Percentiles rank a stretch among this genome's conserved stretches.
These are phyloP conservation scores for Wickerhamiella bombiphila DNA, from an alignment of 805 yeast species.

Conservation along the genomic window DNA sequence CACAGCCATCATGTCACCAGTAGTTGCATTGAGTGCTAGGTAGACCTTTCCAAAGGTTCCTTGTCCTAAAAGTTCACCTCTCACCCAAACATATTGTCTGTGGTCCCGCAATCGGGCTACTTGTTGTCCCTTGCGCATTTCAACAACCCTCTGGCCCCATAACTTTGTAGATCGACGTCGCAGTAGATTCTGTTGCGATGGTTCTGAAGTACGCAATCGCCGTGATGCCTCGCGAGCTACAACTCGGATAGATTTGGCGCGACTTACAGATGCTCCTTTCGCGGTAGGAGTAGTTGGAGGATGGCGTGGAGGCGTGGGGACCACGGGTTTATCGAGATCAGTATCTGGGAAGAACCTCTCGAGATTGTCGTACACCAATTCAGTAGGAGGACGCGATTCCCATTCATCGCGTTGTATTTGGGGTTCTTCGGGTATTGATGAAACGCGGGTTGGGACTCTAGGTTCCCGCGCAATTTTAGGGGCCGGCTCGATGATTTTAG, in stretches of 20 bases:
- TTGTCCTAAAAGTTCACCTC: conserved; percentile 90
- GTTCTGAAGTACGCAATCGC: conserved; percentile 25
- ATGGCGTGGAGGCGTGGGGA: conserved; percentile 20
- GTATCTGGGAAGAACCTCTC: conserved; percentile 88
- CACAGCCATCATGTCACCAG: conserved; percentile 98
- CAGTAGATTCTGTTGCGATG: conserved; percentile 24
- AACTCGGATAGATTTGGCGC: conserved; percentile 83
- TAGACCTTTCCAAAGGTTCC: conserved; percentile 95
- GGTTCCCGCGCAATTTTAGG: neutral
- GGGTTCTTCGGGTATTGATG: conserved; percentile 1
- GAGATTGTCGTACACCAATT: conserved; percentile 78
- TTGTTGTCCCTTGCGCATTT: conserved; percentile 37
- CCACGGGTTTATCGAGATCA: conserved; percentile 80
- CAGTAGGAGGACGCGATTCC: conserved; percentile 79
- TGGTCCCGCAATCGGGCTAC: conserved; percentile 51
- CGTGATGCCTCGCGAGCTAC: conserved; percentile 79
- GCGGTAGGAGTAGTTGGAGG: neutral
- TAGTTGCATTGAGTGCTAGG: conserved; percentile 82
- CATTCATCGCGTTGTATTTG: neutral
- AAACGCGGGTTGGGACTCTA: conserved; percentile 8
- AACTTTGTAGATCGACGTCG: conserved; percentile 77
- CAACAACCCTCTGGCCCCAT: conserved; percentile 94
- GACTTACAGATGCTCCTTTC: conserved; percentile 14
- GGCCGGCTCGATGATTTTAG: neutral
- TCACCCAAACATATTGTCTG: conserved; percentile 88